Conservation (phyloP, 495 filamentous ascomycete genomes). For the Terfezia claveryi region DNA sequence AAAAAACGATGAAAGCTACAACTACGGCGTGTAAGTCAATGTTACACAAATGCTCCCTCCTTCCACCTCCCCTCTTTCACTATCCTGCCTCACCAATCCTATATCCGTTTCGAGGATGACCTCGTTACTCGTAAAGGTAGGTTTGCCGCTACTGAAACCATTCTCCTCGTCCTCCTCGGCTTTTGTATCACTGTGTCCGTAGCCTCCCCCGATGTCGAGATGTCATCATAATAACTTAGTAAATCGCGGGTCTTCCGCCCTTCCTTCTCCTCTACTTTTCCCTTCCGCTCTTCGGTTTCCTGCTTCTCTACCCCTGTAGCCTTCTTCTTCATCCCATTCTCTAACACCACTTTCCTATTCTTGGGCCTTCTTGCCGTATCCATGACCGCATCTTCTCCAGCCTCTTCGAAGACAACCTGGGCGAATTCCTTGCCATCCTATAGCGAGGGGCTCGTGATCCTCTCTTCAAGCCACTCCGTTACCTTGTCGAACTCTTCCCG, state of each 20-base stretch:
- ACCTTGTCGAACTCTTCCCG: neutral
- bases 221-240: too few species aligned
- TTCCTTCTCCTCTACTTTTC: neutral
- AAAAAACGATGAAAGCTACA: too few species aligned
- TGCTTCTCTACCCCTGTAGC: neutral
- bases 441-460: neutral
- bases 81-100: too few species aligned
- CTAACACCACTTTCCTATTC: conserved; percentile 7
- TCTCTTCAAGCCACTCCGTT: neutral
- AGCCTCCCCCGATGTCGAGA: too few species aligned
- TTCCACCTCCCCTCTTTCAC: too few species aligned
- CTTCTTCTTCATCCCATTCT: conserved; percentile 9
- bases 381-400: neutral
- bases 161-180: too few species aligned
- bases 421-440: neutral
- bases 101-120: too few species aligned
- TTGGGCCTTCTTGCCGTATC: conserved; percentile 3
- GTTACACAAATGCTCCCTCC: too few species aligned
- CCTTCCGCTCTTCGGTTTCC: neutral
- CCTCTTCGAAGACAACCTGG: neutral
- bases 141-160: too few species aligned
- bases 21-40: too few species aligned
- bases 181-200: too few species aligned
- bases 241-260: neutral
- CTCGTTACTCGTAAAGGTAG: too few species aligned